Evolutionary conservation across 2,329 filamentous ascomycete genomes (phyloP), one percentile per base, ranked within the genome.

Genomic region (Colletotrichum incanum): DNA sequence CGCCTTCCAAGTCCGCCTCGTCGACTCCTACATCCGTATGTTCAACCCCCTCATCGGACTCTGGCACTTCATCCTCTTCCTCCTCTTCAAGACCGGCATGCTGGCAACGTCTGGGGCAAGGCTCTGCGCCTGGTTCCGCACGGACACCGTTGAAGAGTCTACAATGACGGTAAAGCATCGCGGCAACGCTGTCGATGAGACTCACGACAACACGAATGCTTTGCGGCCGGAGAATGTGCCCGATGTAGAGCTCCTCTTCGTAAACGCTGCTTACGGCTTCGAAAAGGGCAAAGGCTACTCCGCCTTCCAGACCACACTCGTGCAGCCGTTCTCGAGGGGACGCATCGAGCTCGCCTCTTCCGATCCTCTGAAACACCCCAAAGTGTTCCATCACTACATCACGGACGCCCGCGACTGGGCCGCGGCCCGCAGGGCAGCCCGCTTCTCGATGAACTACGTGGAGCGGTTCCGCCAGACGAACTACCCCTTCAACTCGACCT

Each of bases 301-400:
- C 34, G 34, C 34, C 34, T 37, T 37, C 11, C 11, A 9, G 7
- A 11, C 34, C 34, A 37, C 34, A 11, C 34, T 37, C 34, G 34
- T 37, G 34, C 34, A 37, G 34, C 34, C 34, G 34, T 37, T 37
- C 34, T 37, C 34, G 34, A 71, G 68, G 3, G 81, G 82, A 4
- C 70, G 70, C 23, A 66, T 83, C 26, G 76, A 79, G 65, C 75
- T 85, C 74, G 60, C 76, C 28, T 77, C 85, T 74, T 56, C 80
- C 68, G 77, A 84, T 63, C 79, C 84, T 1, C 74, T 75, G 8
- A 74, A 73, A 2, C 75, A 79, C 11, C 82, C 84, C 4, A 76
- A 74, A 2, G 75, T 82, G 12, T 69, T 75, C 37, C 77, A 82
- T 26, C 79, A 79, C 5, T 73, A 81, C 39, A 74, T 83, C 52